These are phyloP conservation scores for Ogataea saltuana DNA, from an alignment of 805 yeast genomes.

Conservation along the genomic window DNA sequence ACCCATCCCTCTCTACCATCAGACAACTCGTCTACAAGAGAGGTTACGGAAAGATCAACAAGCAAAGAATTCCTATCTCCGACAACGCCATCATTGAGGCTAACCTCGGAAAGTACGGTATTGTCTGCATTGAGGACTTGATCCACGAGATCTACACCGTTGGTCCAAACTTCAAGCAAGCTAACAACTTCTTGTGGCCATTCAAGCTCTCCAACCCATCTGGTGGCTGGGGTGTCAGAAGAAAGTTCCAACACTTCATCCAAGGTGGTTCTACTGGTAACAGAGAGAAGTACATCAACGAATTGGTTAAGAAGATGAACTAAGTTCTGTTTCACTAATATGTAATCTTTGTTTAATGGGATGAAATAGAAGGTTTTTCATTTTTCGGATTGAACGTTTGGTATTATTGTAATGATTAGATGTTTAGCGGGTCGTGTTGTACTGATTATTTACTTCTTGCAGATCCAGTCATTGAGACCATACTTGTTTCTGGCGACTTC, in stretches of 20 bases:
- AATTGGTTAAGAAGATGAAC: conserved; percentile 92
- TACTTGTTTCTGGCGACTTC: conserved; percentile 91
- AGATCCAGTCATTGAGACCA: conserved; percentile 91
- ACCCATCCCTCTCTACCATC: conserved; percentile 90
- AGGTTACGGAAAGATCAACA: conserved; percentile 96
- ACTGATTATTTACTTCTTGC: conserved; percentile 31
- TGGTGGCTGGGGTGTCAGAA: conserved; percentile 97
- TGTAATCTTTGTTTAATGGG: conserved; percentile 10
- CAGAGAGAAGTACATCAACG: conserved; percentile 95
- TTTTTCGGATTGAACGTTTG: conserved; percentile 1
- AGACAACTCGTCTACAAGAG: conserved; percentile 95
- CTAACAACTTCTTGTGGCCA: conserved; percentile 98
- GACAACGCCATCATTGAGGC: conserved; percentile 90
- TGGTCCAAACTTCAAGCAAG: conserved; percentile 99
- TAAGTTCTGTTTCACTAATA: conserved; percentile 40
- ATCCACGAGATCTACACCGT: conserved; percentile 95
- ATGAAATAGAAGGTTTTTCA: conserved; percentile 12
- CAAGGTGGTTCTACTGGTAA: conserved; percentile 99
- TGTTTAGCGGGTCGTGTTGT: conserved; percentile 1
- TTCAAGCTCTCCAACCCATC: conserved; percentile 94
- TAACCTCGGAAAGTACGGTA: conserved; percentile 88
- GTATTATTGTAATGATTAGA: too few relatives aligned
- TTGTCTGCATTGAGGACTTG: conserved; percentile 87
- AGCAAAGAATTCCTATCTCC: conserved; percentile 88
- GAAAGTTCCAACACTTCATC: conserved; percentile 96